Conservation (phyloP, 805 yeast species). For the Myxozyma kluyveri region DNA sequence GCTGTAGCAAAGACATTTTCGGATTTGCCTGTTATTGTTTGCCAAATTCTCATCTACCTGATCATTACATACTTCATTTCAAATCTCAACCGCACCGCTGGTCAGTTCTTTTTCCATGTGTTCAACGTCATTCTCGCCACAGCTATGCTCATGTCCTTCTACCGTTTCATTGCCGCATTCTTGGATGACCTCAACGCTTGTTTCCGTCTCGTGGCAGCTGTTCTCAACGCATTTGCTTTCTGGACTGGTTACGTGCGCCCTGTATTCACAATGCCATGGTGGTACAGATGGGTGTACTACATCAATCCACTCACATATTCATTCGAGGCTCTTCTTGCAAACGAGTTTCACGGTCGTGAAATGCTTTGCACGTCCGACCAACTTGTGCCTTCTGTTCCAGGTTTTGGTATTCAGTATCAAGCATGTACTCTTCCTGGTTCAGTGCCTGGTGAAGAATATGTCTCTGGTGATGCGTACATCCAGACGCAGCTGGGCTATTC, state of each 20-base stretch:
- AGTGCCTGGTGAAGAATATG: constrained; percentile 49
- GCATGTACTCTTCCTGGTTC: constrained; percentile 67
- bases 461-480: constrained; percentile 62
- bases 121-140: constrained; percentile 47
- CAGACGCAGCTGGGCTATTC: constrained; percentile 49
- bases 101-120: constrained; percentile 50
- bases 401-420: constrained; percentile 6
- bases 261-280: constrained; percentile 56
- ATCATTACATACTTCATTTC: constrained; percentile 56
- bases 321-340: constrained; percentile 62
- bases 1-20: constrained; percentile 62
- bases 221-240: constrained; percentile 43
- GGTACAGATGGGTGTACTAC: constrained; percentile 68
- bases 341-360: constrained; percentile 59
- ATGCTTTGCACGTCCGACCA: constrained; percentile 49
- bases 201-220: constrained; percentile 46
- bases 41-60: constrained; percentile 48
- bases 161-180: constrained; percentile 43
- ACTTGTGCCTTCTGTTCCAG: constrained; percentile 56
- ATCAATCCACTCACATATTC: constrained; percentile 56
- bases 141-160: constrained; percentile 46
- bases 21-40: constrained; percentile 53
- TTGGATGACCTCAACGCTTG: constrained; percentile 39
- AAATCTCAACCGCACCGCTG: constrained; percentile 51
- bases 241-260: constrained; percentile 52